Evolutionary conservation across 768 basidiomycete genomes (phyloP).

Genomic region (Xerocomellus intermedius): DNA sequence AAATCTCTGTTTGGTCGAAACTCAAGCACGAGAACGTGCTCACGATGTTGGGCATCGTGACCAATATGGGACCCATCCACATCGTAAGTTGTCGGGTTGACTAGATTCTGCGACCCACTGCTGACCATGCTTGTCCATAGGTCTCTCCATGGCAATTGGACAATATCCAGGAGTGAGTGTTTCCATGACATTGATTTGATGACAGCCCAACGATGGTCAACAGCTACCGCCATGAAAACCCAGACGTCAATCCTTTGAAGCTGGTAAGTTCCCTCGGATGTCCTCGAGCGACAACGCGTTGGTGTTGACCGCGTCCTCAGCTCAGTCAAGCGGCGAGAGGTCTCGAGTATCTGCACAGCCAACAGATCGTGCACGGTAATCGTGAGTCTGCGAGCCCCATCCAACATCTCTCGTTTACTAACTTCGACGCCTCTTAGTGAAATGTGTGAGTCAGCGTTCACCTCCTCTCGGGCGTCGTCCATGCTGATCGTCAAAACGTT

Average conservation of each 20-base stretch:
- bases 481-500: conserved; percentile 1
- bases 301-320: conserved; percentile 29
- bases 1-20: conserved; percentile 53
- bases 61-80: conserved; percentile 51
- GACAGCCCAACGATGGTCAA: neutral
- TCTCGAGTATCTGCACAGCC: conserved; percentile 53
- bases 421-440: conserved; percentile 39
- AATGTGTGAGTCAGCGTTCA: conserved; percentile 48
- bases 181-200: neutral
- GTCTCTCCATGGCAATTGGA: conserved; percentile 64
- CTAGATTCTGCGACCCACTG: neutral
- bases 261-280: conserved; percentile 34
- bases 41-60: conserved; percentile 56
- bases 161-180: conserved; percentile 50
- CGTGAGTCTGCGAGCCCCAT: conserved; percentile 38
- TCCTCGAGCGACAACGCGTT: neutral
- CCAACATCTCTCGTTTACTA: neutral
- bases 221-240: conserved; percentile 43
- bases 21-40: conserved; percentile 46
- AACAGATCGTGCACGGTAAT: conserved; percentile 57
- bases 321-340: conserved; percentile 54
- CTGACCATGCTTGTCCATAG: conserved; percentile 27
- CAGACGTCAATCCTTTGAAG: conserved; percentile 38
- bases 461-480: neutral
- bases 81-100: conserved; percentile 34